Conservation (phyloP, 2,329 filamentous ascomycete species). For the Cordyceps pruinosa region DNA sequence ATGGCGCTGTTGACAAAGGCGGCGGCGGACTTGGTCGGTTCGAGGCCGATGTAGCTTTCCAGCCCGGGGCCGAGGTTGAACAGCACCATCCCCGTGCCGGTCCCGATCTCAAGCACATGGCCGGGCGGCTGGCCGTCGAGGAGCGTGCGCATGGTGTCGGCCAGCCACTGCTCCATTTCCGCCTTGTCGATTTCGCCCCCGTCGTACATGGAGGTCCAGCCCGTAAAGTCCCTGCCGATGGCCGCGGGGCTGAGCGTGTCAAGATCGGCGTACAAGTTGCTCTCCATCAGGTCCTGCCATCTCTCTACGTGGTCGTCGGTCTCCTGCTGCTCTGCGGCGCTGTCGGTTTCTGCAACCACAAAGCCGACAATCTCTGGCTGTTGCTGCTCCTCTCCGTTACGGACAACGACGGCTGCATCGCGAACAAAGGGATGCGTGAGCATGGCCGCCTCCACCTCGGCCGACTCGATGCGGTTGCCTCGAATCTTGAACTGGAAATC, state of each 20-base stretch:
- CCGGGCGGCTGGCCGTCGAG: slow-evolving; percentile 11
- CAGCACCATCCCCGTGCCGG: slow-evolving; percentile 26
- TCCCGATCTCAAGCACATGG: slow-evolving; percentile 24
- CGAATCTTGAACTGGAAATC: slow-evolving; percentile 25
- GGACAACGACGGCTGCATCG: slow-evolving; percentile 17
- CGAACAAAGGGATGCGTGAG: slow-evolving; percentile 13
- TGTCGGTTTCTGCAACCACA: slow-evolving; percentile 2
- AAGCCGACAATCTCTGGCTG: slow-evolving; percentile 12
- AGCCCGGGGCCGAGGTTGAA: slow-evolving; percentile 21
- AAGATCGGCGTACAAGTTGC: slow-evolving; percentile 15
- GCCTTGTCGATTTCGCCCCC: slow-evolving; percentile 19
- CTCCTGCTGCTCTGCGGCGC: slow-evolving; percentile 2
- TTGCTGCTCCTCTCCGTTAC: background rate
- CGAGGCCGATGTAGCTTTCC: slow-evolving; percentile 22
- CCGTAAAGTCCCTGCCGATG: slow-evolving; percentile 23
- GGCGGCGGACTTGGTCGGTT: slow-evolving; percentile 19
- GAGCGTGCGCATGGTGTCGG: slow-evolving; percentile 22
- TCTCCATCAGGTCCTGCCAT: slow-evolving; percentile 18
- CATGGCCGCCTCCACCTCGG: slow-evolving; percentile 22
- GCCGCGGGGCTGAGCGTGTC: slow-evolving; percentile 6
- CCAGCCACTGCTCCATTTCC: slow-evolving; percentile 28
- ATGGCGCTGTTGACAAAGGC: slow-evolving; percentile 16
- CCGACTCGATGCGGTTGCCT: slow-evolving; percentile 25
- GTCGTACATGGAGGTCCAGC: slow-evolving; percentile 28
- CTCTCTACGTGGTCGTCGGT: slow-evolving; percentile 13